Evolutionary conservation across 176 grass and related monocot genomes (phyloP), one percentile per base, ranked within the genome.

Genomic region (Lolium rigidum): DNA sequence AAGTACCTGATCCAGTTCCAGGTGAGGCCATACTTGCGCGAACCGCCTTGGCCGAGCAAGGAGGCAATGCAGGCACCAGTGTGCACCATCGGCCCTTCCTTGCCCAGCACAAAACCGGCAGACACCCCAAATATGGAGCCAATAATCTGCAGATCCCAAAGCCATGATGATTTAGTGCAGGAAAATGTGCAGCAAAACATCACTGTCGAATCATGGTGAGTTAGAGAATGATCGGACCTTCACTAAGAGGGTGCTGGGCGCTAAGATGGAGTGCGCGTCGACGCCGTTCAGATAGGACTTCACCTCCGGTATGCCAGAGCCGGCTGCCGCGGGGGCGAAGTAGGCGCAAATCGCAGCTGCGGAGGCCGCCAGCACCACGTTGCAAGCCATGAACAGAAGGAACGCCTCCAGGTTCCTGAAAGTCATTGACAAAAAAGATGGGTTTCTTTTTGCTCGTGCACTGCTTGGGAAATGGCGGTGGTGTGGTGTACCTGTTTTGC

Each of bases 31-130:
- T 95, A 90, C 83, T 87, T 95, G 57, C 83, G 83, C 0, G 93
- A 95, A 6, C 93, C 88, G 0, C 90, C 93, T 72, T 95, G 93
- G 39, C 77, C 93, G 5, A 95, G 88, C 55, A 89, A 52, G 49
- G 83, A 82, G 22, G 93, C 93, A 37, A 95, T 56, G 48, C 93
- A 95, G 77, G 93, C 83, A 6, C 93, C 93, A 11, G 88, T 95
- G 54, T 95, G 90, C 51, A 95, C 90, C 93, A 95, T 95, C 39
- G 93, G 93, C 6, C 93, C 93, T 80, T 95, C 90, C 50, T 92
- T 92, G 21, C 93, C 93, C 71, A 95, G 28, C 70, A 95, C 86
- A 87, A 95, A 92, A 16, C 93, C 93, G 2, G 93, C 93, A 44
- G 93, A 84, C 39, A 90, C 93, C 8, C 93, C 93, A 7, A 92